These are phyloP conservation scores for Omphalea diandra DNA, from an alignment of 441 rosid species.

Conservation along the genomic window DNA sequence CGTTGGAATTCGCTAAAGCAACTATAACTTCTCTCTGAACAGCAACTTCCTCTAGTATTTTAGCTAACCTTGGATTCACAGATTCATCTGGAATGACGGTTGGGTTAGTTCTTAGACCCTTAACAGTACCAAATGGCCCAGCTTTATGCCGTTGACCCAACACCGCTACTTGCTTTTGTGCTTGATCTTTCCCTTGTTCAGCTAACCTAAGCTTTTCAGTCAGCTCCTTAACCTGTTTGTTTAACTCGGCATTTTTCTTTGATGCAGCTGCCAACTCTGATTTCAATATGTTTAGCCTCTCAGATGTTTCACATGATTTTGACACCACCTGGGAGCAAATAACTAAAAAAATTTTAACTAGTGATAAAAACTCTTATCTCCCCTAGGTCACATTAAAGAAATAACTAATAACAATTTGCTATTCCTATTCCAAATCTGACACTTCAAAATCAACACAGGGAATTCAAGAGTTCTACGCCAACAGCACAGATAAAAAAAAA, in stretches of 20 bases:
- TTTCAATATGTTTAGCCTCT: conserved; percentile 53
- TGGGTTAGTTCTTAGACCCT: conserved; percentile 76
- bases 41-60: conserved; percentile 59
- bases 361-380: not conserved
- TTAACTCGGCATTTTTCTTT: conserved; percentile 61
- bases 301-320: conserved; percentile 56
- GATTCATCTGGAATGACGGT: conserved; percentile 64
- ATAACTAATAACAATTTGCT: too few relatives aligned
- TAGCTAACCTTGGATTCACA: conserved; percentile 73
- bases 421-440: not conserved
- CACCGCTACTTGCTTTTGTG: conserved; percentile 65
- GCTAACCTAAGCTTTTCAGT: conserved; percentile 57
- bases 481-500: too few relatives aligned
- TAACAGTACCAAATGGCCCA: conserved; percentile 90
- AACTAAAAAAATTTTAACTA: not conserved
- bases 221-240: conserved; percentile 61
- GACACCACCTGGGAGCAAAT: conserved; percentile 22
- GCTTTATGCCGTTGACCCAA: conserved; percentile 76
- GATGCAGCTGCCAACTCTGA: conserved; percentile 54
- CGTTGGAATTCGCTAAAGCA: conserved; percentile 83
- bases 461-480: too few relatives aligned
- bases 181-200: conserved; percentile 67
- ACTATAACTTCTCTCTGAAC: conserved; percentile 76
- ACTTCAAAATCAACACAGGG: not conserved
- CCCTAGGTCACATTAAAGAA: not conserved